Percentiles rank a stretch among this genome's conserved stretches.
These are phyloP conservation scores for Emergomyces africanus DNA, from an alignment of 2,329 filamentous ascomycete genomes.

Conservation along the genomic window DNA sequence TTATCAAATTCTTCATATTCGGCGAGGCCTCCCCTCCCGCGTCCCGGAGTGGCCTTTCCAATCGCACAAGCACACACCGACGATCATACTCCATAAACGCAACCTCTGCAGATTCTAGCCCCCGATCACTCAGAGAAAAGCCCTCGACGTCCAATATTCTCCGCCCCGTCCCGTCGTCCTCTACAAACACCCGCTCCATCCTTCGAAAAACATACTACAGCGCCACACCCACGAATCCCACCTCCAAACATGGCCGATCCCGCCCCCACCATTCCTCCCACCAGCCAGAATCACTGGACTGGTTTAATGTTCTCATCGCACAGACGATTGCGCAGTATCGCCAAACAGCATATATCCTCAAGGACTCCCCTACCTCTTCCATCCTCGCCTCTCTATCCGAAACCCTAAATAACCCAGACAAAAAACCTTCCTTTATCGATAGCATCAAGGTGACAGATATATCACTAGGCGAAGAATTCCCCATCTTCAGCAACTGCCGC, in stretches of 20 bases:
- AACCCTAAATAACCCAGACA: constrained; percentile 71
- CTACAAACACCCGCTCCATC: constrained; percentile 69
- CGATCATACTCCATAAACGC: constrained; percentile 51
- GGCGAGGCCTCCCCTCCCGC: constrained; percentile 81
- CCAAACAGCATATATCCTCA: constrained; percentile 81
- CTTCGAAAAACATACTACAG: constrained; percentile 97
- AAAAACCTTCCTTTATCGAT: constrained; percentile 84
- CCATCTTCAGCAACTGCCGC: constrained; percentile 95
- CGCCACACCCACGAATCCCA: constrained; percentile 28
- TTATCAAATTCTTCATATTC: constrained; percentile 99
- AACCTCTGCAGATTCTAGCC: constrained; percentile 29
- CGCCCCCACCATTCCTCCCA: constrained; percentile 54
- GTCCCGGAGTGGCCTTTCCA: constrained; percentile 57
- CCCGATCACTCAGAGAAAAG: constrained; percentile 33
- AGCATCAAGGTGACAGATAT: constrained; percentile 91
- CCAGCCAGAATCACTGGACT: constrained; percentile 91
- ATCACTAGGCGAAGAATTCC: constrained; percentile 89
- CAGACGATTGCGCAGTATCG: constrained; percentile 95
- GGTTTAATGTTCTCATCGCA: constrained; percentile 96
- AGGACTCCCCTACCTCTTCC: constrained; percentile 39
- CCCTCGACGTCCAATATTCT: constrained; percentile 55
- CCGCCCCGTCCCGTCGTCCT: constrained; percentile 59
- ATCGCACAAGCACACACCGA: constrained; percentile 66
- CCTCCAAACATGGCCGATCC: constrained; percentile 30
- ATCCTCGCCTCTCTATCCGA: constrained; percentile 77